A percentile compares a stretch with the other conserved stretches of the same genome.
Evolutionary conservation across 2,329 filamentous ascomycete species (phyloP).

Genomic region (Beauveria sp.): DNA sequence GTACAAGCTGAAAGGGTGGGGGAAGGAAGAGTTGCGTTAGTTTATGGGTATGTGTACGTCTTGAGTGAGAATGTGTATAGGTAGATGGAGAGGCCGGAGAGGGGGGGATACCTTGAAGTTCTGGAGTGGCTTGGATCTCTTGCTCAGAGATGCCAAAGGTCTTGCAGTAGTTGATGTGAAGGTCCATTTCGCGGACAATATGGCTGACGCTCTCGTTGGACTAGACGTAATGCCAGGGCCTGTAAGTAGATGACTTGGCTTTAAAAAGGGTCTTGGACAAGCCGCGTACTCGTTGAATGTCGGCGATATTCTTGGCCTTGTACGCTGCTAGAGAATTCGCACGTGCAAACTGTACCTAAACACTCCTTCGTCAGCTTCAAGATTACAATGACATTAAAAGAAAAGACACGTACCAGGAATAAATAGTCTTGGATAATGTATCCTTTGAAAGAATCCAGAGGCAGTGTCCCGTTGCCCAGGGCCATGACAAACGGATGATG

Average conservation of each 20-base stretch:
- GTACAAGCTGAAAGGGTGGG: slow-evolving; percentile 51
- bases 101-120: slow-evolving; percentile 56
- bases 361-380: background rate
- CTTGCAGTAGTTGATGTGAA: slow-evolving; percentile 78
- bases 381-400: background rate
- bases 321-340: slow-evolving; percentile 81
- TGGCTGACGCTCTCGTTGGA: slow-evolving; percentile 58
- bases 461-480: slow-evolving; percentile 68
- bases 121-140: slow-evolving; percentile 65
- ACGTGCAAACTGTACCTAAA: slow-evolving; percentile 74
- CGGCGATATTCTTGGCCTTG: slow-evolving; percentile 67
- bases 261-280: background rate
- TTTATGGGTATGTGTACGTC: background rate
- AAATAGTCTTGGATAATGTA: slow-evolving; percentile 92
- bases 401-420: slow-evolving; percentile 56
- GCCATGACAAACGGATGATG: slow-evolving; percentile 76
- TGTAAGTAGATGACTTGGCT: background rate
- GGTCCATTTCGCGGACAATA: slow-evolving; percentile 68
- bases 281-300: slow-evolving; percentile 59
- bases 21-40: slow-evolving; percentile 8
- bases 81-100: background rate
- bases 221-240: slow-evolving; percentile 16
- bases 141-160: slow-evolving; percentile 68
- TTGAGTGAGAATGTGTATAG: background rate
- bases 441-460: slow-evolving; percentile 70